These are phyloP conservation scores for Saturnispora galanensis DNA, from an alignment of 805 yeast species.

Conservation along the genomic window DNA sequence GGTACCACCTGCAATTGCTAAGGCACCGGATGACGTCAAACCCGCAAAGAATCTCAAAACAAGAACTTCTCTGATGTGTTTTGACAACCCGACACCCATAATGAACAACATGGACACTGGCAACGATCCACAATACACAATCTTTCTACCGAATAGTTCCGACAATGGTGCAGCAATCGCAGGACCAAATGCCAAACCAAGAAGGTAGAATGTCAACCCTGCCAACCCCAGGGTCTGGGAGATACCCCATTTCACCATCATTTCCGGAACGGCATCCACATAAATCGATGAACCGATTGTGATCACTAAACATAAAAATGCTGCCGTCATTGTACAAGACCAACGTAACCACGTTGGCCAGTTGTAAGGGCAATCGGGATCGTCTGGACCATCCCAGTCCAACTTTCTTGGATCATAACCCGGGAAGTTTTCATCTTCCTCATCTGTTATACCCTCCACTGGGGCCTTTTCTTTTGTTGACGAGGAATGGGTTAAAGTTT, in stretches of 20 bases:
- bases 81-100: conserved; percentile 63
- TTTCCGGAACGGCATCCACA: conserved; percentile 53
- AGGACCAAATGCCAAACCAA: conserved; percentile 68
- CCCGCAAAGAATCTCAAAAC: conserved; percentile 71
- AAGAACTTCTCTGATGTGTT: conserved; percentile 49
- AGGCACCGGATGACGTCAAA: conserved; percentile 67
- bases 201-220: conserved; percentile 59
- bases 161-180: conserved; percentile 64
- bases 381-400: conserved; percentile 53
- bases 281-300: conserved; percentile 69
- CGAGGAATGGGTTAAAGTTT: conserved; percentile 10
- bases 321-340: conserved; percentile 55
- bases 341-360: conserved; percentile 61
- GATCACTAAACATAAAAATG: conserved; percentile 55
- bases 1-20: conserved; percentile 81
- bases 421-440: conserved; percentile 16
- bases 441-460: conserved; percentile 17
- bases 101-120: conserved; percentile 63
- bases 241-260: conserved; percentile 37
- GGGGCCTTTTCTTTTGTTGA: conserved; percentile 9
- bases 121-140: conserved; percentile 47
- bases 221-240: conserved; percentile 53
- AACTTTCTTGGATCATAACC: conserved; percentile 32
- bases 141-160: conserved; percentile 58
- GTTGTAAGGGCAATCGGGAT: conserved; percentile 55